Base-by-base conservation (phyloP, 2,329 filamentous ascomycete species). In the Aotearoamyces nothofagi region DNA sequence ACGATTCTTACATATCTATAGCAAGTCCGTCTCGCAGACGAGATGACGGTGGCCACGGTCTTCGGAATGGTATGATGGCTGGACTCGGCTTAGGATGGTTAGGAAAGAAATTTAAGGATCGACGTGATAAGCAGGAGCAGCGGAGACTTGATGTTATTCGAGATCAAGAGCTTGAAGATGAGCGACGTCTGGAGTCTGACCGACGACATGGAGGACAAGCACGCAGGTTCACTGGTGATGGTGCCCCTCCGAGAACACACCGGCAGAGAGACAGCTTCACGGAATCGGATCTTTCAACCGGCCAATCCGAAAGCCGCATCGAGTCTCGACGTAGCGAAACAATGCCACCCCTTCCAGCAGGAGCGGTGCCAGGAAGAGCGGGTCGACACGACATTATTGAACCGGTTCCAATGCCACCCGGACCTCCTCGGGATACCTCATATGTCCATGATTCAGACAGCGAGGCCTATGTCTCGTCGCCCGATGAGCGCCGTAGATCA, bases 181-280 rank as follows among this genome's bases (percentile, higher is more conserved):
- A 73, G 39, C 63, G 70, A 30, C 56, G 53, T 35, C 60, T 60
- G 35, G 61, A 65, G 34, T 48, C 56, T 14, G 63, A 65, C 38
- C 54, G 68, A 26, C 57, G 66, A 40, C 54, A 54, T 30, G 61
- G 65, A 34, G 68, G 66, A 19, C 63, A 64, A 17, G 60, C 65
- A n/a, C 69, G 72, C 13, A 62, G 62, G 40, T 82, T 69, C 36
- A 82, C 78, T 3, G 78, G 70, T 15, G 79, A 84, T 46, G 75
- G 75, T 15, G 60, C 65, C 34, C 56, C 58, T 3, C 61, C 61
- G 0, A 54, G 63, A 26, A 54, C 52, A 20, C 46, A 37, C 14
- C 27, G 33, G n/a, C 30, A 39, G 37, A 32, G 37, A 27, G 24
- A 25, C 27, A 27, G 29, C 17, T 12, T 43, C 41, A 20, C 24